A percentile compares a stretch with the other conserved stretches of the same genome.
Conservation (phyloP, 495 filamentous ascomycete species). For the Lepidopterella palustris region DNA sequence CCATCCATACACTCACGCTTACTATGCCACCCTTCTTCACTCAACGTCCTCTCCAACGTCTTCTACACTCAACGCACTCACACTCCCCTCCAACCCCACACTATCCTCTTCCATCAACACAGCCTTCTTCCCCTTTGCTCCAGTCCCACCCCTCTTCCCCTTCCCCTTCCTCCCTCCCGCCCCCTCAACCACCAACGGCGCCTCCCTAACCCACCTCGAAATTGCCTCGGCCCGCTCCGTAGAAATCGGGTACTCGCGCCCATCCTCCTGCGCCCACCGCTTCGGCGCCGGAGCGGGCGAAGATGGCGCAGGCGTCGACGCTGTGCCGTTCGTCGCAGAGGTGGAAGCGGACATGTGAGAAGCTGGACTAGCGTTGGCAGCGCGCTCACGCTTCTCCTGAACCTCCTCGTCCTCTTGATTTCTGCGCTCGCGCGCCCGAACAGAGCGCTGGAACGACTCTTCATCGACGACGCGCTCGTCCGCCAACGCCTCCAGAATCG, state of each 20-base stretch:
- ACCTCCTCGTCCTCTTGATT: conserved; percentile 46
- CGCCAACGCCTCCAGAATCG: conserved; percentile 56
- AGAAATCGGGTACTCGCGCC: conserved; percentile 59
- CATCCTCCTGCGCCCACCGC: conserved; percentile 58
- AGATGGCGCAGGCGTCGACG: conserved; percentile 4
- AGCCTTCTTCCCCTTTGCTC: conserved; percentile 13
- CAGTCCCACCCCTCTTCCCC: conserved; percentile 8
- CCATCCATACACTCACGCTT: too few species aligned
- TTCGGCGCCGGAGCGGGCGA: conserved; percentile 39
- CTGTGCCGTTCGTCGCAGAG: background rate
- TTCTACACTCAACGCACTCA: conserved; percentile 17
- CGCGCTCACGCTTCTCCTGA: background rate
- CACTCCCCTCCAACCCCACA: conserved; percentile 23
- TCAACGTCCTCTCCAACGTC: conserved; percentile 16
- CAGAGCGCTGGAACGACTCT: conserved; percentile 53
- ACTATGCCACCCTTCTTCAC: background rate
- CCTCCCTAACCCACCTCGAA: conserved; percentile 62
- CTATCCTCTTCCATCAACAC: conserved; percentile 10
- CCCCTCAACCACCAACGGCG: conserved; percentile 39
- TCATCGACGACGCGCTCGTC: conserved; percentile 62
- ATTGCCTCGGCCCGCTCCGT: conserved; percentile 63
- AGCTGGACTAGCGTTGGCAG: background rate
- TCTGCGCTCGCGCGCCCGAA: conserved; percentile 51
- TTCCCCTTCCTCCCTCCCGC: conserved; percentile 30
- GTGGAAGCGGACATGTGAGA: background rate